Conservation (phyloP, 169 alveolate species). For the Eimeria acervulina region DNA sequence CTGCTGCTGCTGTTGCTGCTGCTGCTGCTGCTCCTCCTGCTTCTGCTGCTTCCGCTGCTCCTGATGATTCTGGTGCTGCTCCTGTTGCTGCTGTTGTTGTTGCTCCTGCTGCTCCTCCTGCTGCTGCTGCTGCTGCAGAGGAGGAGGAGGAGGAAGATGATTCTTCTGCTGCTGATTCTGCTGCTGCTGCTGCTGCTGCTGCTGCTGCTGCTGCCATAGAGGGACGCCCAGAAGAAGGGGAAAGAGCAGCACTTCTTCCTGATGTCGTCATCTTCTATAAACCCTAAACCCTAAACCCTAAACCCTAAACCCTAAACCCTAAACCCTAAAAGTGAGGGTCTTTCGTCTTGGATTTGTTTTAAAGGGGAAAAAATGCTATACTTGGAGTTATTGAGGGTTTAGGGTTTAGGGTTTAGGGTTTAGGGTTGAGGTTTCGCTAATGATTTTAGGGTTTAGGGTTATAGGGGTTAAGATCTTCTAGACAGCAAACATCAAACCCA, state of each 20-base stretch:
- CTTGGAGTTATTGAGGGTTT: conserved; percentile 77
- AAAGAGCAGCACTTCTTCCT: neutral
- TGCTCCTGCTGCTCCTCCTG: no score
- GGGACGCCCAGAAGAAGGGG: neutral
- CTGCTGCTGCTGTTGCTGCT: neutral
- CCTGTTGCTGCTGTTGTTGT: neutral
- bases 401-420: conserved; percentile 91
- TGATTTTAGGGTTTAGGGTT: no score
- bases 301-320: conserved; percentile 40
- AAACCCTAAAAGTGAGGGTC: conserved; percentile 23
- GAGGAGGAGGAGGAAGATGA: neutral
- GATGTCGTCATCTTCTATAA: no score
- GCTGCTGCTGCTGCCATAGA: neutral
- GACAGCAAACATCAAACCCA: conserved; percentile 18
- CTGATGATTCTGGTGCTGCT: no score
- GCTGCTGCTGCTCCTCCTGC: neutral
- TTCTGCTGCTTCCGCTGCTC: neutral
- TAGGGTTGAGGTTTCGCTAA: conserved; percentile 22
- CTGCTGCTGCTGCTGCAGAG: neutral
- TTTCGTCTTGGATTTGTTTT: no score
- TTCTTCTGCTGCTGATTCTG: neutral
- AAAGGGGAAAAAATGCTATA: no score
- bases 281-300: neutral
- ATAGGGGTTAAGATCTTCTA: neutral
- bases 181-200: neutral